Conservation (phyloP, 2,329 filamentous ascomycete genomes). For the Torrubiellomyces zombiae region DNA sequence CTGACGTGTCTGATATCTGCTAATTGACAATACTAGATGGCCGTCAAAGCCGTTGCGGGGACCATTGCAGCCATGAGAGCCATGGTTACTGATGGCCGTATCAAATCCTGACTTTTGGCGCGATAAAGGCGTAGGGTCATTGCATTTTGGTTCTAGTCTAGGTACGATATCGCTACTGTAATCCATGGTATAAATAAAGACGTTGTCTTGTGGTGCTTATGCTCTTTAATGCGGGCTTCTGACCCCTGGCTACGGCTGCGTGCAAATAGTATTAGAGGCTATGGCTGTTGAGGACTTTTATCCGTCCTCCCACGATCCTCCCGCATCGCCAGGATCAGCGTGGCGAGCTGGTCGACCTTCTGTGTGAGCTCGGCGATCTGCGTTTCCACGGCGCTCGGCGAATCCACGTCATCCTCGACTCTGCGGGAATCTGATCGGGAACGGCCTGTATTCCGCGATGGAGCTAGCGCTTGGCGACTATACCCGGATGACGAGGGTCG, state of each 20-base stretch:
- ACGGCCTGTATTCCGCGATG: slow-evolving; percentile 6
- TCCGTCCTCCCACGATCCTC: no score
- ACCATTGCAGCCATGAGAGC: slow-evolving; percentile 10
- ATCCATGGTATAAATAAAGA: no score
- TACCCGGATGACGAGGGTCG: slow-evolving; percentile 6
- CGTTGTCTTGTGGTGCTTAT: no score
- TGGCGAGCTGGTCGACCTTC: slow-evolving; percentile 43
- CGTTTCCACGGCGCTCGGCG: slow-evolving; percentile 26
- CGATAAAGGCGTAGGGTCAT: no score
- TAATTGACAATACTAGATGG: slow-evolving; percentile 7
- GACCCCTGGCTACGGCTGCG: no score
- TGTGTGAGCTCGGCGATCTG: slow-evolving; percentile 35
- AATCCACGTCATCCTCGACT: slow-evolving; percentile 19
- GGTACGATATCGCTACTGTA: no score
- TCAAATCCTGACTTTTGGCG: slow-evolving; percentile 2
- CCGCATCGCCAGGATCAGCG: slow-evolving; percentile 33
- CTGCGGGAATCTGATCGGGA: slow-evolving; percentile 5
- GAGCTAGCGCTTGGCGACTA: slow-evolving; percentile 3
- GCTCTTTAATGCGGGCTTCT: no score
- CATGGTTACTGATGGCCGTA: slow-evolving; percentile 8
- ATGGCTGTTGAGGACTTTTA: no score
- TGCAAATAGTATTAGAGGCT: no score
- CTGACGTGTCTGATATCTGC: background rate
- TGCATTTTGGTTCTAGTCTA: no score
- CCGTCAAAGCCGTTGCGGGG: slow-evolving; percentile 11